Percentiles rank a stretch among this genome's conserved stretches.
Evolutionary conservation across 345 rosid species (phyloP).

Genomic region (Isatis tinctoria): DNA sequence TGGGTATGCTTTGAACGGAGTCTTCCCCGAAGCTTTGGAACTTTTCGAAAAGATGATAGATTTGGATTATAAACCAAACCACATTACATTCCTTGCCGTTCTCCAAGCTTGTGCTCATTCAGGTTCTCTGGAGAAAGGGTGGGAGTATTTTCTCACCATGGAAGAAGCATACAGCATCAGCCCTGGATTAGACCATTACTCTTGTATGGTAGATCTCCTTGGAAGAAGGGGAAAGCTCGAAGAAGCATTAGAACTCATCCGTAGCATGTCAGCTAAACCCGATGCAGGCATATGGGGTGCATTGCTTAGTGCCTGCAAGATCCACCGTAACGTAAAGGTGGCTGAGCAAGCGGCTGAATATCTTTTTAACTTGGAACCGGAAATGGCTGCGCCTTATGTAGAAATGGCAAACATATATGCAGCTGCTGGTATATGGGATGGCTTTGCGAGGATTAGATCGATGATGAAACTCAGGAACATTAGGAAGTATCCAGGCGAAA

Average conservation of each 20-base stretch:
- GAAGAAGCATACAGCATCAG: constrained; percentile 30
- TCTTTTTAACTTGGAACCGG: constrained; percentile 43
- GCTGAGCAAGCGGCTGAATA: constrained; percentile 40
- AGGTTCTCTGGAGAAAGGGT: constrained; percentile 57
- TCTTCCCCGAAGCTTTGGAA: constrained; percentile 39
- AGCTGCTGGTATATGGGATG: constrained; percentile 48
- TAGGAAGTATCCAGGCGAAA: constrained; percentile 54
- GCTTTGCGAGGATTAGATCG: constrained; percentile 38
- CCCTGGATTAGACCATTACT: constrained; percentile 60
- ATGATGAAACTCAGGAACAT: constrained; percentile 47
- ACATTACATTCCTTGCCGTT: constrained; percentile 52
- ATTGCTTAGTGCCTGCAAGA: constrained; percentile 57
- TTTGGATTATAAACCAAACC: constrained; percentile 45
- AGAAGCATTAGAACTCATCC: constrained; percentile 48
- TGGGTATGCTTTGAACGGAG: constrained; percentile 61
- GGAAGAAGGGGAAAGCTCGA: constrained; percentile 52
- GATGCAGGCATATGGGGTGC: constrained; percentile 64
- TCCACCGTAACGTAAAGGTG: constrained; percentile 41
- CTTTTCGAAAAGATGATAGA: constrained; percentile 47
- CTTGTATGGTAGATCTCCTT: constrained; percentile 63
- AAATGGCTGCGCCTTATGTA: constrained; percentile 49
- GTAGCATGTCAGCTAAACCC: constrained; percentile 46
- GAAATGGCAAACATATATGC: constrained; percentile 62
- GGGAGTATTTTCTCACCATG: constrained; percentile 50
- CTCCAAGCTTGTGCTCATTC: constrained; percentile 65